Evolutionary conservation across 2,329 filamentous ascomycete genomes (phyloP).

Genomic region (Ceratocystis diversiconidia): DNA sequence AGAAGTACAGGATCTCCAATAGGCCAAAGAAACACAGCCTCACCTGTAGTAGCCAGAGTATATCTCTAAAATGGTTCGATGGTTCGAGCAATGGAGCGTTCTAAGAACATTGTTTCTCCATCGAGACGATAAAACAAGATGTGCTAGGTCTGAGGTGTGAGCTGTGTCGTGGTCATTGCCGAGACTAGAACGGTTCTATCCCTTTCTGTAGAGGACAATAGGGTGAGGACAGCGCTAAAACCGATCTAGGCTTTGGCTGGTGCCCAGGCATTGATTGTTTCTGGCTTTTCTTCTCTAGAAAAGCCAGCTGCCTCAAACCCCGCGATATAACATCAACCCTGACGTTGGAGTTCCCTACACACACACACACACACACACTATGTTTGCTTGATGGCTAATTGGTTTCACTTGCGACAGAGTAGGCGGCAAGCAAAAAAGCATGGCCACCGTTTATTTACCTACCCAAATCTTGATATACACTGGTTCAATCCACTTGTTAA

Average conservation of each 20-base stretch:
- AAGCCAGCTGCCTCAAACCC: neutral
- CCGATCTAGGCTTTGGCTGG: neutral
- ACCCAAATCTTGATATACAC: neutral
- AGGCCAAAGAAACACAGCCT: neutral
- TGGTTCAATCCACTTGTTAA: neutral
- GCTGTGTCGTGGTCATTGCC: neutral
- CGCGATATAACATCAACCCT: neutral
- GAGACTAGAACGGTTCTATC: neutral
- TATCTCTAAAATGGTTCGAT: neutral
- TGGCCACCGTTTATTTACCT: neutral
- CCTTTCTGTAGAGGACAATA: neutral
- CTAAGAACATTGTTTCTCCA: conserved; percentile 4
- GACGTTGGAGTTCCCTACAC: neutral
- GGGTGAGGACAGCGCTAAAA: neutral
- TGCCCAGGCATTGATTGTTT: neutral
- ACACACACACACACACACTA: neutral
- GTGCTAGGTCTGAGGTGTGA: neutral
- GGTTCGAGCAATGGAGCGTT: neutral
- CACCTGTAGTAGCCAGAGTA: neutral
- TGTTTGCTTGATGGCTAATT: too few relatives aligned
- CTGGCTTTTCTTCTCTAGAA: neutral
- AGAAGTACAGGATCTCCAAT: neutral
- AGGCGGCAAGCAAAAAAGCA: neutral
- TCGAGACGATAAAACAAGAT: neutral
- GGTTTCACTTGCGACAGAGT: neutral